Evolutionary conservation across 2,329 filamentous ascomycete species (phyloP), one percentile per base, ranked within the genome.

Genomic region (Clonostachys solani): DNA sequence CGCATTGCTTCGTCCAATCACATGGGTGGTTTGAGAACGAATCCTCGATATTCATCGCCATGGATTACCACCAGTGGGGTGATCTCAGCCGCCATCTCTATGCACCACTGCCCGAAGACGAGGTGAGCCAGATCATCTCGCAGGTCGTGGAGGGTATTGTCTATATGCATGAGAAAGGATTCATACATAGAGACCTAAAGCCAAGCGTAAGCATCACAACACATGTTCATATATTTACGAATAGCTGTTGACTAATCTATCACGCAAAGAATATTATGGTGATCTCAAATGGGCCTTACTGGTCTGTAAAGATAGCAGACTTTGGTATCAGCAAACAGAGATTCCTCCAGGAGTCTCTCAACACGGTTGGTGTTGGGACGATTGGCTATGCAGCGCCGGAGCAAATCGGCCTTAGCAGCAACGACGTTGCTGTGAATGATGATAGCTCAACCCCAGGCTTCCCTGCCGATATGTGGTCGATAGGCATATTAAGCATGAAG

Each of bases 241-340:
- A 29, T 29, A 29, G 23, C 23, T 29, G 23, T 29, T 29, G 23
- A 29, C 23, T 29, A 29, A 29, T 29, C 3, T 10, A 29, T 29
- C 10, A 29, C 9, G 23, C 23, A 29, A 29, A 29, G 16, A 49
- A 50, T 43, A 52, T 51, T 6, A 48, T 47, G 6, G 16, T 40
- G 10, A 29, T 41, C 6, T 33, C 12, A 19, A 40, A 33, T 18
- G 37, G 43, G 33, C 33, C 46, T 18, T n/a, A 38, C 7, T 58
- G 55, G 56, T 57, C 50, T 50, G 50, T 57, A 12, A 57, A 57
- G 43, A 33, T 60, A 1, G 45, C 49, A 3, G 56, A 57, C 23
- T 55, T 60, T 23, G 57, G 57, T 18, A 51, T 58, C 17, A 59
- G 53, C 54, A 57, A 57, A 37, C 46, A 50, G 6, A 12, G 48